Evolutionary conservation across 305 asterid species (phyloP), one percentile per base, ranked within the genome.

Genomic region (Euphrasia arctica): DNA sequence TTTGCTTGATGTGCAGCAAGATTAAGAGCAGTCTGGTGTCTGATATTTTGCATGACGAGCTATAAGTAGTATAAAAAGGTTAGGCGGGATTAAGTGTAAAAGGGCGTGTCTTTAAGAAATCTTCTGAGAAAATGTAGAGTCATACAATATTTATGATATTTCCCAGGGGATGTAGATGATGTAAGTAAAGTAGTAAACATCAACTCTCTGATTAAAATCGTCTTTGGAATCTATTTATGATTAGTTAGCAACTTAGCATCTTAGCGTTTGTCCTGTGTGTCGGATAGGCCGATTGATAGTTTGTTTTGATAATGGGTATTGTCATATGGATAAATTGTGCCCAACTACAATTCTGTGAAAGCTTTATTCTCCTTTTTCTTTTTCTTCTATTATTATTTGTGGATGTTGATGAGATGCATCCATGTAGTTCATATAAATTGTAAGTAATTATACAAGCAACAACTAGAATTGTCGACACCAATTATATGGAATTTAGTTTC

Each of bases 1-100:
- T 62, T 56, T 69, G 42, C 51, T 39, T 43, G 64, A 58, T 59
- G 18, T 65, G 62, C 64, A 48, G 51, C 73, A 63, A 45, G 4
- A 60, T 47, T 54, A 36, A 49, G 67, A 58, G 36, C 50, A 48
- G 32, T 47, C 56, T 64, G 69, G 71, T 13, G 48, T 65, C 65
- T 72, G 61, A 13, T 55, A 25, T 58, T 66, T 59, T 9, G 34
- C 28, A 34, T 25, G 31, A 51, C 32, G 47, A 43, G 25, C 64
- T n/a, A 2, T 64, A 31, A 34, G 31, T 65, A 36, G 25, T 54
- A 63, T 60, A 51, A 29, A 59, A 41, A 22, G 64, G 64, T 58
- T 43, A 39, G 4, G 54, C 22, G 18, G 27, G 29, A 67, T 27
- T 63, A 52, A 28, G 51, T n/a, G 18, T 71, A n/a, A 54, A 56